Base-by-base conservation (phyloP, 164 flowering plant species). In the Vitis vinifera region DNA sequence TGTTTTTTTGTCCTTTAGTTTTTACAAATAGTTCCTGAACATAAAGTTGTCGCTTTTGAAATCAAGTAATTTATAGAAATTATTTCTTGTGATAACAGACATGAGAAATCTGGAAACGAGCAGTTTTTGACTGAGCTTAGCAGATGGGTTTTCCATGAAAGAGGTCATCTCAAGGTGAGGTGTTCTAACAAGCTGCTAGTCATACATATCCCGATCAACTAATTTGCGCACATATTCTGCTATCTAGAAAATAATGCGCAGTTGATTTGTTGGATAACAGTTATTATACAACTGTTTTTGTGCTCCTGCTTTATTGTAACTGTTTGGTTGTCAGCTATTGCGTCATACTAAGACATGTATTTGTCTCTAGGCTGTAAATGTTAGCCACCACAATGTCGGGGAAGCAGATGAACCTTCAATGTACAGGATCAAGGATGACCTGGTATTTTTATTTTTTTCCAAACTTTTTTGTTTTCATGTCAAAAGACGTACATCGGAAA, bases 111-210 rank as follows among this genome's bases (percentile, higher is more conserved):
- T 75, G 99, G 98, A 2, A 96, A 96, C 76, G 92, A 96, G 79
- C 99, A 93, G 75, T 92, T 96, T 82, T 76, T 80, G 58, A 86
- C 89, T 76, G 99, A 93, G 82, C 79, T 92, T 62, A 93, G 97
- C 92, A 96, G 88, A 85, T 96, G 99, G 99, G 84, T 96, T 66
- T 96, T 96, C 93, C 98, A 93, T 71, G 99, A 93, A 81, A 93
- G 97, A 63, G 97, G 98, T 16, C 98, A 93, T 83, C 89, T 93
- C 27, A 96, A 96, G 97, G 98, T 95, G 73, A 83, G 81, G 8
- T 62, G 55, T 51, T 51, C 27, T n/a, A 16, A 11, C 4, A 30
- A 3, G 13, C 59, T 66, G 13, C 23, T 30, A 19, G 23, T n/a
- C 23, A 9, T 8, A 19, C 6, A 1, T 23, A 23, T 23, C 27